These are phyloP conservation scores for Hyparrhenia diplandra DNA, from an alignment of 176 grass and related monocot species.

Conservation along the genomic window DNA sequence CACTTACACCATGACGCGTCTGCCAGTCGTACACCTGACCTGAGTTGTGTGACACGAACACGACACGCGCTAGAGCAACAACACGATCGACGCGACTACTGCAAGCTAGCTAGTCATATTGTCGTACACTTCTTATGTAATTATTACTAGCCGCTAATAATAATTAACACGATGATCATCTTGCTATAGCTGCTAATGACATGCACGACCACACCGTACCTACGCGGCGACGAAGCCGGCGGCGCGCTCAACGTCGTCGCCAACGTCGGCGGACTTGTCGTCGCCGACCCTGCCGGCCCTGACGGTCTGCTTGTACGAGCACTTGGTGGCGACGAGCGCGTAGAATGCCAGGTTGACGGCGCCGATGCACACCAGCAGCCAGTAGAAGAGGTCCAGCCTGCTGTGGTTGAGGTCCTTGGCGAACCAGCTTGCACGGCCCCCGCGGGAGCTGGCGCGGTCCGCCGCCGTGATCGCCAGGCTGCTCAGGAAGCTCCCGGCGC, in stretches of 20 bases:
- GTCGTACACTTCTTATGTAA: background rate
- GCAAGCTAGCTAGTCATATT: no score
- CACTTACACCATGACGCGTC: background rate
- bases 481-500: conserved; percentile 69
- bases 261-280: background rate
- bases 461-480: conserved; percentile 58
- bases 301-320: conserved; percentile 69
- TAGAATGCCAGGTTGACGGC: conserved; percentile 54
- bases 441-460: conserved; percentile 23
- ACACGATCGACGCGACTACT: background rate
- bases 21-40: no score
- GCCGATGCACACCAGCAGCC: conserved; percentile 42
- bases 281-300: conserved; percentile 23
- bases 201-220: background rate
- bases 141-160: background rate
- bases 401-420: conserved; percentile 62
- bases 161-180: background rate
- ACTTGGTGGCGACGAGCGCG: conserved; percentile 35
- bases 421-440: conserved; percentile 46
- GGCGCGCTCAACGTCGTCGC: background rate
- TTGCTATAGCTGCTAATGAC: background rate
- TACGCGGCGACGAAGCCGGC: background rate
- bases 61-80: background rate
- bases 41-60: background rate
- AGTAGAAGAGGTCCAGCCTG: conserved; percentile 77